Evolutionary conservation across 345 rosid species (phyloP).

Genomic region (Iberis pinnata): DNA sequence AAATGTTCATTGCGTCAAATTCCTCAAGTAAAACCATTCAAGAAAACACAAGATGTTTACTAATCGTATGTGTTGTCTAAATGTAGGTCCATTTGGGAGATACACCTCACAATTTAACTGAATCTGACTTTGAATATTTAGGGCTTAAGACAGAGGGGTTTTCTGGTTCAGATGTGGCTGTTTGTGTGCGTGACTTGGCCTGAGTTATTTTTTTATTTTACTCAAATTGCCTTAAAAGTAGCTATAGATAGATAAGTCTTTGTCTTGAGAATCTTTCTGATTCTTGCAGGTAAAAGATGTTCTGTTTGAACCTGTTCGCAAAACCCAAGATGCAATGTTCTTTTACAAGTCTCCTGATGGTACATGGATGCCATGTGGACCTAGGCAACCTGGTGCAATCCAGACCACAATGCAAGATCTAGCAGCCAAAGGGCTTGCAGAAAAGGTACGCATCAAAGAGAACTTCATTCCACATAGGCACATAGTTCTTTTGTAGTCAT

Average conservation of each 20-base stretch:
- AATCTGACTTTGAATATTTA: constrained; percentile 76
- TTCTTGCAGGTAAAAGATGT: constrained; percentile 75
- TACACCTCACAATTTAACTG: constrained; percentile 83
- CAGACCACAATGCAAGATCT: constrained; percentile 78
- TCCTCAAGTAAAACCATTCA: background rate
- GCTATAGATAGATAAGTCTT: background rate
- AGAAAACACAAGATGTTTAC: background rate
- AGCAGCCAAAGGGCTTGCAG: constrained; percentile 64
- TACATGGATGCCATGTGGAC: constrained; percentile 86
- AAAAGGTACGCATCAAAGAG: constrained; percentile 45
- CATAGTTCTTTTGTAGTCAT: too few relatives aligned
- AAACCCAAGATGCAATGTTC: constrained; percentile 87
- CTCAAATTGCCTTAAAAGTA: background rate
- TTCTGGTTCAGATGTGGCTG: constrained; percentile 91
- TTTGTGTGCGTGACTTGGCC: constrained; percentile 60
- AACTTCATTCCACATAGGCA: too few relatives aligned
- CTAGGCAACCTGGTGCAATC: constrained; percentile 69
- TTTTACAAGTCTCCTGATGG: constrained; percentile 52
- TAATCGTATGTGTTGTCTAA: background rate
- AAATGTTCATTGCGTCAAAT: background rate
- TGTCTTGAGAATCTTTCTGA: background rate
- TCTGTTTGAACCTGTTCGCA: constrained; percentile 89
- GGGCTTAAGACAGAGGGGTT: constrained; percentile 79
- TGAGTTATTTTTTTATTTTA: background rate
- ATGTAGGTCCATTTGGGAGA: constrained; percentile 89